Percentiles rank a stretch among this genome's conserved stretches.
Evolutionary conservation across 306 rosid genomes (phyloP).

Genomic region (Quercus agrifolia): DNA sequence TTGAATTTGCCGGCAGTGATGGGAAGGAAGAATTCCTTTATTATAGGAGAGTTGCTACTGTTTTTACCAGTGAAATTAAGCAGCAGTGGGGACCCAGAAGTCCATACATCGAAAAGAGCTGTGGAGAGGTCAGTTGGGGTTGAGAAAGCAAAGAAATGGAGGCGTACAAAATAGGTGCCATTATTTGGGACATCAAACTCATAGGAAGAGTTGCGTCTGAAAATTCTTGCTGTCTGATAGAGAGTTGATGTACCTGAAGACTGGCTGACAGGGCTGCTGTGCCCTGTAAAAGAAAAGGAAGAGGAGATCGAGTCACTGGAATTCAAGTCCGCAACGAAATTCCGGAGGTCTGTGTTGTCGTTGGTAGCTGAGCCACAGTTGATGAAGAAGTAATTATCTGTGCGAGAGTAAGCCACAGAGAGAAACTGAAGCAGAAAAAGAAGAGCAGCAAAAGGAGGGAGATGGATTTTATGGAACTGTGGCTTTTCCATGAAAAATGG

Average conservation of each 20-base stretch:
- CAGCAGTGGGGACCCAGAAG: constrained; percentile 28
- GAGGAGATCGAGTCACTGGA: neutral
- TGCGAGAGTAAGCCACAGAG: constrained; percentile 20
- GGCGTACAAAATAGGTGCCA: constrained; percentile 36
- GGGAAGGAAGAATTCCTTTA: constrained; percentile 28
- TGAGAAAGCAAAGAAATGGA: constrained; percentile 39
- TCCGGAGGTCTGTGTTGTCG: neutral
- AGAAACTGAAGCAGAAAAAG: constrained; percentile 6
- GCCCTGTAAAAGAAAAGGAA: neutral
- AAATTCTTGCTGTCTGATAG: constrained; percentile 28
- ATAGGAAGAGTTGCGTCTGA: constrained; percentile 18
- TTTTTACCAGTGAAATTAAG: constrained; percentile 23
- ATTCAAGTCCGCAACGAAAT: constrained; percentile 31
- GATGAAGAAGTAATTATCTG: constrained; percentile 33
- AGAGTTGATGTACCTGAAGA: neutral
- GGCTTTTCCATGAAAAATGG: neutral
- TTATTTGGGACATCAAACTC: constrained; percentile 9
- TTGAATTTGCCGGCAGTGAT: neutral
- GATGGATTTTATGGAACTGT: neutral
- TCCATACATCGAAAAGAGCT: constrained; percentile 34
- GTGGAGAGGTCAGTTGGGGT: constrained; percentile 23
- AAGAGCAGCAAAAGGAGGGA: neutral
- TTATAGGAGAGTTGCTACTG: neutral
- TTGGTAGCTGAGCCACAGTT: constrained; percentile 29
- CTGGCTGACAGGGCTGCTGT: neutral